Conservation (phyloP, 169 alveolate genomes). For the Eimeria sp. region DNA sequence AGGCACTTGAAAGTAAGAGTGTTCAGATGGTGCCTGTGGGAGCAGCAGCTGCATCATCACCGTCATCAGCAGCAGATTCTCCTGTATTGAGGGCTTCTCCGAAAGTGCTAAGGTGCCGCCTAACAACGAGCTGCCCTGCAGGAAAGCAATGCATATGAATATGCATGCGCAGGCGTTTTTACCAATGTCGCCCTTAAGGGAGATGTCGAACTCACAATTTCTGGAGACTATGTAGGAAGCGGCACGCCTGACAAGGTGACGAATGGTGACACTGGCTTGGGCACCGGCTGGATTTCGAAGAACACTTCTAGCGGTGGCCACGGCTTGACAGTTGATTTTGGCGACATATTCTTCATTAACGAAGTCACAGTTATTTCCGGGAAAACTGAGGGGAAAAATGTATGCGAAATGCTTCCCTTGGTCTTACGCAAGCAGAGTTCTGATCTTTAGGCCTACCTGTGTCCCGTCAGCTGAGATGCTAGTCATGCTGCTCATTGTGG, state of each 20-base stretch:
- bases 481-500: background rate
- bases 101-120: background rate
- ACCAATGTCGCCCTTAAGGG: conserved; percentile 20
- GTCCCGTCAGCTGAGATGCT: background rate
- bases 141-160: background rate
- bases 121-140: background rate
- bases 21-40: background rate
- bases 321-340: conserved; percentile 50
- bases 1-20: conserved; percentile 20
- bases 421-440: background rate
- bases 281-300: conserved; percentile 71
- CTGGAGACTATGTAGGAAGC: conserved; percentile 58
- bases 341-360: conserved; percentile 36
- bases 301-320: conserved; percentile 11
- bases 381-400: background rate
- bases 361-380: conserved; percentile 51
- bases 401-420: background rate
- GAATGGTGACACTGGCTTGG: conserved; percentile 22
- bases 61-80: background rate
- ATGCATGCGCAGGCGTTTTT: conserved; percentile 13
- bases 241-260: conserved; percentile 61
- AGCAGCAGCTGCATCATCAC: background rate
- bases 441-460: background rate
- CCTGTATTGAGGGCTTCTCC: background rate
- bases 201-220: background rate